Percentiles rank a stretch among this genome's conserved stretches.
phyloP scores from a whole-genome alignment of 768 basidiomycete species.

The Lactifluus rugatus region DNA sequence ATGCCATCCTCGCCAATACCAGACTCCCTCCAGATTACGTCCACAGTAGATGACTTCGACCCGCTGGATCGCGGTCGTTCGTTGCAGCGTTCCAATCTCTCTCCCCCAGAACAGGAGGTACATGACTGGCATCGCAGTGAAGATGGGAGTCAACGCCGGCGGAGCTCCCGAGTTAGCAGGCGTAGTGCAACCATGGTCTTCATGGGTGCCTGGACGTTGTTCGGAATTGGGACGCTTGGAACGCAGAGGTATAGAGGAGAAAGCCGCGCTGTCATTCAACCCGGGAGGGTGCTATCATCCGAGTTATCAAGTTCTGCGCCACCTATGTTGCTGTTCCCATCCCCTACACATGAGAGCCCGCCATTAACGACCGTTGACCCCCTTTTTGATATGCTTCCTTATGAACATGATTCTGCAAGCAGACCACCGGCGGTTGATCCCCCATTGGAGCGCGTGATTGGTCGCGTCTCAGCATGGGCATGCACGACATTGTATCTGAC shows the following conservation, averaged over 20 bases:
- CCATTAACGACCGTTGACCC: slow-evolving; percentile 1
- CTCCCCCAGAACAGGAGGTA: slow-evolving; percentile 12
- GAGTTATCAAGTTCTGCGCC: neutral
- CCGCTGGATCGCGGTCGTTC: slow-evolving; percentile 34
- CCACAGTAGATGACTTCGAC: slow-evolving; percentile 6
- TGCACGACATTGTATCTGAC: slow-evolving; percentile 92
- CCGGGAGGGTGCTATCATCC: slow-evolving; percentile 42
- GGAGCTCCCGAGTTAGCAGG: slow-evolving; percentile 53
- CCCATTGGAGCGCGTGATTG: slow-evolving; percentile 55
- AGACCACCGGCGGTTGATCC: slow-evolving; percentile 21
- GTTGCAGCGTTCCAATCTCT: slow-evolving; percentile 31
- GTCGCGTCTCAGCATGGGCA: slow-evolving; percentile 88
- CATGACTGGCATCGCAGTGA: slow-evolving; percentile 6
- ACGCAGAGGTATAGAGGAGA: slow-evolving; percentile 25
- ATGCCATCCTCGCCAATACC: slow-evolving; percentile 22
- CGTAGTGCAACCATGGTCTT: slow-evolving; percentile 75
- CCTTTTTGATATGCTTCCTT: slow-evolving; percentile 7
- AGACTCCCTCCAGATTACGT: slow-evolving; percentile 25
- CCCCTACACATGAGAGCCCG: neutral
- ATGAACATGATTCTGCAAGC: neutral
- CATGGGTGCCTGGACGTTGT: slow-evolving; percentile 65
- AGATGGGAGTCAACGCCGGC: slow-evolving; percentile 20
- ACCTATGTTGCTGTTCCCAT: neutral
- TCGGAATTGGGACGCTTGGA: slow-evolving; percentile 50
- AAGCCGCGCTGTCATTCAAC: slow-evolving; percentile 25